A percentile compares a stretch with the other conserved stretches of the same genome.
phyloP scores from a whole-genome alignment of 768 basidiomycete species.

The Daedaleopsis nitida region DNA sequence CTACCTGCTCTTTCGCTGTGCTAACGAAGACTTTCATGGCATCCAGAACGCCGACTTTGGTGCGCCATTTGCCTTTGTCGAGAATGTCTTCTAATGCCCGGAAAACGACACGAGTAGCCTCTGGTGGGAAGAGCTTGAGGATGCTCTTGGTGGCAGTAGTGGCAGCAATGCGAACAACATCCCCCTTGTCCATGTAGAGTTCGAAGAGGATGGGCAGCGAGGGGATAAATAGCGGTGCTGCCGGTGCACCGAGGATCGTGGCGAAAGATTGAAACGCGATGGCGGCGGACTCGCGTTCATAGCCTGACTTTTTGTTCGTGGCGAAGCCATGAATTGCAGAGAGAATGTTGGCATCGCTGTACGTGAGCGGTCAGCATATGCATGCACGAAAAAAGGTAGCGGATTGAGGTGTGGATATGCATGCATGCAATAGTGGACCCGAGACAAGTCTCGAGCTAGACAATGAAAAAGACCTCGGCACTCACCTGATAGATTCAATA shows the following conservation, averaged over 20 bases:
- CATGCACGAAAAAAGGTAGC: not conserved
- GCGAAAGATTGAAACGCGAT: conserved; percentile 80
- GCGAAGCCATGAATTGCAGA: conserved; percentile 68
- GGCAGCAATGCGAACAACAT: conserved; percentile 86
- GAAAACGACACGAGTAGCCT: conserved; percentile 72
- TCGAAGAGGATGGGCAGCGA: conserved; percentile 80
- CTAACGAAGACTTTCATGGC: conserved; percentile 76
- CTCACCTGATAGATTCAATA: conserved; percentile 61
- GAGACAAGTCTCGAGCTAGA: conserved; percentile 15
- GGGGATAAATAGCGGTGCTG: conserved; percentile 74
- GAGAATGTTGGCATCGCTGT: conserved; percentile 64
- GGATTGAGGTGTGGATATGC: not conserved
- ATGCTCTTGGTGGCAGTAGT: conserved; percentile 79
- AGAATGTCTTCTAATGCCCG: conserved; percentile 71
- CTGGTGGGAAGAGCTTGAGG: conserved; percentile 81
- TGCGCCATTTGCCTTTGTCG: conserved; percentile 89
- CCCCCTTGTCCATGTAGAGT: conserved; percentile 91
- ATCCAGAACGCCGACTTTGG: conserved; percentile 92
- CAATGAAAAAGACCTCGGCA: conserved; percentile 9
- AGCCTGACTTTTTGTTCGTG: conserved; percentile 84
- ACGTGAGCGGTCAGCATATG: not conserved
- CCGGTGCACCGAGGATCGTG: conserved; percentile 64
- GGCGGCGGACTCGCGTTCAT: conserved; percentile 85
- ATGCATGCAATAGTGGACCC: not conserved
- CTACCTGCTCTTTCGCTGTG: conserved; percentile 72